Evolutionary conservation across 208 protist species (phyloP), one percentile per base, ranked within the genome.

Genomic region (Trypanosoma rangeli): DNA sequence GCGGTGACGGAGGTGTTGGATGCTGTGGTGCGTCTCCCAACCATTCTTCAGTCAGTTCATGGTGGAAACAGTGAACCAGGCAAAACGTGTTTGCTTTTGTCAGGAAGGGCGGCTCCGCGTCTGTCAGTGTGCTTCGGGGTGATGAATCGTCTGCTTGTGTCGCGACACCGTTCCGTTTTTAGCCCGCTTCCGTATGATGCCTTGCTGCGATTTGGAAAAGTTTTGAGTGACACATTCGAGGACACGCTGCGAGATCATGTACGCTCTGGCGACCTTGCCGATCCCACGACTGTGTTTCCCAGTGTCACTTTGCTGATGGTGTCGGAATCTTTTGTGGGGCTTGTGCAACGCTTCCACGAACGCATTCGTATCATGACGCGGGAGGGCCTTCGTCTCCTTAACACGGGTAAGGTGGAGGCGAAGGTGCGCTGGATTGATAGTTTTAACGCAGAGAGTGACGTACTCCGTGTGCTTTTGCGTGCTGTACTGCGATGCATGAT

Each of bases 141-240:
- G 56, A 70, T 92, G 70, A 72, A 76, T 62, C 68, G 75, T 44
- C 76, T 92, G 29, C 76, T 92, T 52, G 81, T 89, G 20, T 82
- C 56, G 42, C 61, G 44, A 53, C 35, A 60, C 37, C 48, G 48
- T 46, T 64, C 60, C 44, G 52, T 70, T 50, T 59, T 65, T 1
- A 73, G 70, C 24, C 63, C 64, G 20, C 44, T 74, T 10, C 56
- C 74, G 13, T 70, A 67, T 46, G 80, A 80, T 16, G 79, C 83
- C 37, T 48, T 94, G 10, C 46, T 74, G 46, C 84, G 84, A 37
- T 86, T 87, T 76, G 79, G 73, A 0, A 82, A 92, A 68, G 70
- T 92, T 18, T 79, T 94, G 37, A 87, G 76, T 64, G 89, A 92
- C 74, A 90, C 78, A 4, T 91, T 92, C 78, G 81, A 89, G 64